These are phyloP conservation scores for Geopyxis carbonaria DNA, from an alignment of 495 filamentous ascomycete species.

Conservation along the genomic window DNA sequence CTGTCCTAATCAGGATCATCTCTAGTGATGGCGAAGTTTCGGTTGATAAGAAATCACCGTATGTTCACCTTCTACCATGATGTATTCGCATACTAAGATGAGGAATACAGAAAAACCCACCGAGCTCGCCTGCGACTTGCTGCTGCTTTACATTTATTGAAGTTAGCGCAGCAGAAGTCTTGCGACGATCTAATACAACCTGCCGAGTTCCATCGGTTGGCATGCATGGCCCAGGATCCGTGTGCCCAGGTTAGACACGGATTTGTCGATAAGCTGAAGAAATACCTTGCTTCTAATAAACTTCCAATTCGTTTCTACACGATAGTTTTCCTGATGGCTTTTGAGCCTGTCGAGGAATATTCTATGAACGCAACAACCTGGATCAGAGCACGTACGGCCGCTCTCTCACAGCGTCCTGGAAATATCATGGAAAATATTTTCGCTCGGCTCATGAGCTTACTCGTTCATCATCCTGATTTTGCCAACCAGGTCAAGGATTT, in stretches of 20 bases:
- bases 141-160: constrained; percentile 67
- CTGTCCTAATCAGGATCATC: constrained; percentile 47
- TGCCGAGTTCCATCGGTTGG: constrained; percentile 59
- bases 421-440: constrained; percentile 70
- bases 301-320: constrained; percentile 68
- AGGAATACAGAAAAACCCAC: constrained; percentile 33
- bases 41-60: constrained; percentile 53
- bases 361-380: constrained; percentile 64
- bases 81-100: not conserved
- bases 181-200: constrained; percentile 63
- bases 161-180: constrained; percentile 54
- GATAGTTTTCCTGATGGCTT: constrained; percentile 74
- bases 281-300: constrained; percentile 52
- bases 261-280: constrained; percentile 72
- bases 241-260: constrained; percentile 52
- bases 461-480: constrained; percentile 94
- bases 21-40: constrained; percentile 59
- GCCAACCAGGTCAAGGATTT: constrained; percentile 48
- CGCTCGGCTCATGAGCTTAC: constrained; percentile 63
- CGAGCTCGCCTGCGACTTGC: constrained; percentile 60
- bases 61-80: not conserved
- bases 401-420: constrained; percentile 30
- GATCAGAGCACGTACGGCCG: constrained; percentile 58
- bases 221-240: constrained; percentile 61
- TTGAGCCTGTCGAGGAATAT: constrained; percentile 56